Evolutionary conservation across 768 basidiomycete species (phyloP), one percentile per base, ranked within the genome.

Genomic region (Holtermannia corniformis): DNA sequence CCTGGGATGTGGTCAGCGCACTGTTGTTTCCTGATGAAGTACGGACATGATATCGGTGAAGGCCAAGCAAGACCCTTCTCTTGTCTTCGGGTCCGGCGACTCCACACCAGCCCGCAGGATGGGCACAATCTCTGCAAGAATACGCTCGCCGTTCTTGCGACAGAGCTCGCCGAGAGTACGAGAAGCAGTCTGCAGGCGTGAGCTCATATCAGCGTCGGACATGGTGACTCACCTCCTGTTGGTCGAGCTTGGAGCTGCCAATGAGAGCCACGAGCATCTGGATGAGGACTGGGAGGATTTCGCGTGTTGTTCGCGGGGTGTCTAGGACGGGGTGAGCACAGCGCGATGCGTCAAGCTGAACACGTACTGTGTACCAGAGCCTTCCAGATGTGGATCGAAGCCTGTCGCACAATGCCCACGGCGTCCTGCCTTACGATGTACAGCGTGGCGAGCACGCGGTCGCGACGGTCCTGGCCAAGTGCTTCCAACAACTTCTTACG

Each of bases 361-460:
- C 5, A 58, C 75, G 52, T 67, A 89, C 89, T 97, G 70, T 89
- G 81, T 10, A 99, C 92, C 57, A 97, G 77, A 3, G 90, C 93
- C 74, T 97, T 97, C 95, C 95, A 99, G 58, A 97, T 95, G 52
- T 89, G 89, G 43, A 93, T 81, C 0, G 92, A 87, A 2, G 89
- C 82, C 68, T 89, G 87, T 40, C 93, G 82, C 32, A 97, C 92
- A 43, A 83, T 80, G 41, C 81, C 82, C 59, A 95, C 87, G 12
- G 86, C 79, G 71, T 97, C 95, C 71, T 97, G 93, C 44, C 92
- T 83, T 49, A 91, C 87, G 59, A 97, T 78, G 72, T 92, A 99
- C 49, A 99, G 73, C 1, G 86, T 86, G 5, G 90, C 85, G 44
- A 99, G 75, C 32, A 97, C 87, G 23, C 90, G 82, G 71, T 97